Evolutionary conservation across 2,329 filamentous ascomycete species (phyloP), one percentile per base, ranked within the genome.

Genomic region (Pyrenophora tritici-repentis): DNA sequence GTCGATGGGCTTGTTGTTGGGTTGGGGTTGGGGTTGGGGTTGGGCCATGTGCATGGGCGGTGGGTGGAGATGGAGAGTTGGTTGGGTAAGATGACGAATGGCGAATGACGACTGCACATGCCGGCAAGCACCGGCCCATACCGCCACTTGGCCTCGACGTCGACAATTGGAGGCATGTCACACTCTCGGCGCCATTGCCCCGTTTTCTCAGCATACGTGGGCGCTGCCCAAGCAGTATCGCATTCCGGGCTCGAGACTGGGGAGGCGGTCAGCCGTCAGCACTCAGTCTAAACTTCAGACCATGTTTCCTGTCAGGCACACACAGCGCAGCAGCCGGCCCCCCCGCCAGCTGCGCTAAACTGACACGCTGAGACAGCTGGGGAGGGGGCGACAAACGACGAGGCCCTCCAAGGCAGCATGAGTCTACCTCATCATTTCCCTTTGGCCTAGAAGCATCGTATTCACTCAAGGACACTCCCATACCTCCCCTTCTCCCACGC

Each of bases 261-360:
- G 33, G 35, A 43, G 49, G 52, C 53, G 57, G 57, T 52, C 55
- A 59, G n/a, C n/a, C n/a, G n/a, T n/a, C n/a, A n/a, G n/a, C n/a
- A n/a, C n/a, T n/a, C n/a, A n/a, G 41, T 26, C 50, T 45, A 41
- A 45, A 48, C 32, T 44, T 53, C 38, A 52, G 49, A 37, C 37
- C 39, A 35, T 47, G 41, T 37, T 42, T 34, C 31, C 33, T 41
- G 40, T 41, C 31, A 40, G 41, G 42, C 32, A 35, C 41, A 39
- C 39, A 29, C 26, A 29, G 36, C 33, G 40, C 38, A 31, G 17
- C 29, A 34, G 26, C 39, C 40, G 31, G 42, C 18, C 37, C 44
- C 34, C 26, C 18, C 33, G 34, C 32, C 38, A 17, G 14, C 26
- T 29, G 26, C 26, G 26, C 26, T 29, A 29, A 9, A 29, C 26